Evolutionary conservation across 1,284 basidiomycete species (phyloP).

Genomic region (Sanghuangporus weigelae): DNA sequence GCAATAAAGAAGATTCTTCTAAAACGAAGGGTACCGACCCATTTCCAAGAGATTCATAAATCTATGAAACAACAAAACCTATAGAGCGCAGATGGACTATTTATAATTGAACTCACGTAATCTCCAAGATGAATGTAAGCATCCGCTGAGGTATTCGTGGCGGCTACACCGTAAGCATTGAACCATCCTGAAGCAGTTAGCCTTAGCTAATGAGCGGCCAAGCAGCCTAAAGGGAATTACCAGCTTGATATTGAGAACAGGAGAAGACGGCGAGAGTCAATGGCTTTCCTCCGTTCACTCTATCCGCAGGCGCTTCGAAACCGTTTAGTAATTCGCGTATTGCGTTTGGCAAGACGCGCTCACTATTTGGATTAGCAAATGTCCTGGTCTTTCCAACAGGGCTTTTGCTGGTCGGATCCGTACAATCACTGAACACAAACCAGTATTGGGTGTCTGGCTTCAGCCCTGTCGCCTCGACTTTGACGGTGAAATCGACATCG

Average conservation of each 20-base stretch:
- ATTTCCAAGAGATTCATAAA: constrained; percentile 46
- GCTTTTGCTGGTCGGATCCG: constrained; percentile 39
- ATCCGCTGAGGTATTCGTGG: constrained; percentile 52
- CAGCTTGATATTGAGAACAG: constrained; percentile 51
- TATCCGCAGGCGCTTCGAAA: constrained; percentile 38
- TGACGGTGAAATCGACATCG: constrained; percentile 63
- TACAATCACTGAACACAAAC: constrained; percentile 57
- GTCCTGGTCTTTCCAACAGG: constrained; percentile 49
- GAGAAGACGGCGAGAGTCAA: constrained; percentile 55
- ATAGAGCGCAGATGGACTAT: neutral
- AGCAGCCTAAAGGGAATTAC: constrained; percentile 22
- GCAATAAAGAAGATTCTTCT: neutral
- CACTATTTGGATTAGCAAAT: constrained; percentile 41
- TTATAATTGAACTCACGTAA: constrained; percentile 37
- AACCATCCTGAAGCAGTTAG: constrained; percentile 46
- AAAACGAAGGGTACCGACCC: constrained; percentile 29
- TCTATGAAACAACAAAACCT: constrained; percentile 27
- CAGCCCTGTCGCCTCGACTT: constrained; percentile 53
- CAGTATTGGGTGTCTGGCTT: constrained; percentile 53
- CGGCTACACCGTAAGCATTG: constrained; percentile 61
- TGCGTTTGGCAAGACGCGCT: constrained; percentile 19
- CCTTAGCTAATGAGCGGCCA: neutral
- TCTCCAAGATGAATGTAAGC: constrained; percentile 62
- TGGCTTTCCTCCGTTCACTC: constrained; percentile 52
- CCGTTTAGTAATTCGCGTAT: neutral